Evolutionary conservation across 768 basidiomycete species (phyloP).

Genomic region (Panus rudis): DNA sequence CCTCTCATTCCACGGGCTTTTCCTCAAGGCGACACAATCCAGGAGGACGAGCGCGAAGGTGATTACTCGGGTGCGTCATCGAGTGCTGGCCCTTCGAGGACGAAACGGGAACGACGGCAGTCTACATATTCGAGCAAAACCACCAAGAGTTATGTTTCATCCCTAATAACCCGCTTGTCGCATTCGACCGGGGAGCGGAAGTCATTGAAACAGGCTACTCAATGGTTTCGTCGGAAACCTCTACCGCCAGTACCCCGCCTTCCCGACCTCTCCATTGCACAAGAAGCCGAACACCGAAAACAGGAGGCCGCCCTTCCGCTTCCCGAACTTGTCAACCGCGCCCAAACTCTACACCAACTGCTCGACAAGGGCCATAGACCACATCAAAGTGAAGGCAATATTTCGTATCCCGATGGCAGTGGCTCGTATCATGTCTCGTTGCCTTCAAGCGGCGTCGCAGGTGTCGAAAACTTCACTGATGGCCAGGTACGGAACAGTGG

Average conservation of each 20-base stretch:
- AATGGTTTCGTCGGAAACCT: conserved; percentile 43
- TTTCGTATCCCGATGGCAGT: neutral
- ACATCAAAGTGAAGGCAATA: conserved; percentile 32
- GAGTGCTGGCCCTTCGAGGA: conserved; percentile 3
- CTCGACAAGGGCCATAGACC: conserved; percentile 49
- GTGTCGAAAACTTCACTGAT: neutral
- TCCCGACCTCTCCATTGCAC: conserved; percentile 36
- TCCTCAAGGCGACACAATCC: conserved; percentile 6
- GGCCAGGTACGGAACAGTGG: conserved; percentile 1
- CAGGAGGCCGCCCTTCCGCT: conserved; percentile 42
- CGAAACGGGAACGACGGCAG: conserved; percentile 19
- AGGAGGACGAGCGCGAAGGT: conserved; percentile 9
- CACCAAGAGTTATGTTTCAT: conserved; percentile 39
- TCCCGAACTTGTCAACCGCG: conserved; percentile 46
- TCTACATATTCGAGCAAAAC: conserved; percentile 36
- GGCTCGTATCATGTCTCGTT: conserved; percentile 14
- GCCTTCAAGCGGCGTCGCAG: neutral
- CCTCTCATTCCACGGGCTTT: conserved; percentile 9
- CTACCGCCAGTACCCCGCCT: conserved; percentile 53
- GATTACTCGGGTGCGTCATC: conserved; percentile 1
- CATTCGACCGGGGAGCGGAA: conserved; percentile 26
- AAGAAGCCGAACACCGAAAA: conserved; percentile 35
- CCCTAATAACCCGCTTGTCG: conserved; percentile 45
- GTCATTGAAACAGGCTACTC: conserved; percentile 15
- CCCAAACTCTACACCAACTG: conserved; percentile 39